phyloP scores from a whole-genome alignment of 768 basidiomycete genomes.

The Xerocomellus amylosporus region DNA sequence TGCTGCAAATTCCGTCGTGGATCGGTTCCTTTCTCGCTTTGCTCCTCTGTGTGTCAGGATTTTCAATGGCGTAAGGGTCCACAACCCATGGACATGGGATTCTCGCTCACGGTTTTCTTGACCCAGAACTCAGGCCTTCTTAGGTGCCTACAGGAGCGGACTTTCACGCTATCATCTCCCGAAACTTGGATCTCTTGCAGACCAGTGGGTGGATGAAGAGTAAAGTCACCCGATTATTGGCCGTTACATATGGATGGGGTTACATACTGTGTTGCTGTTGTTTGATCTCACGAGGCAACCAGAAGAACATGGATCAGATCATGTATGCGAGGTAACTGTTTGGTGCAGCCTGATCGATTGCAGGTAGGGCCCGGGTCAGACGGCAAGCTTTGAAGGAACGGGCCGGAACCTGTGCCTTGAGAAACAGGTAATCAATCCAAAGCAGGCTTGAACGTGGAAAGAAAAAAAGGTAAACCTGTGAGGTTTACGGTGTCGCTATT shows the following conservation, averaged over 20 bases:
- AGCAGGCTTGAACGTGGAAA: neutral
- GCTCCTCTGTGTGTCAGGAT: slow-evolving; percentile 38
- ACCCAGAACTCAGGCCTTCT: slow-evolving; percentile 39
- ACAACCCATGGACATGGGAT: neutral
- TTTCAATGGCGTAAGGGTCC: slow-evolving; percentile 56
- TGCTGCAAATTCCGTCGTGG: slow-evolving; percentile 53
- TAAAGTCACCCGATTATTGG: slow-evolving; percentile 20
- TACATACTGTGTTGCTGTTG: neutral
- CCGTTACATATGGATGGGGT: neutral
- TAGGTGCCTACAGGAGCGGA: slow-evolving; percentile 49
- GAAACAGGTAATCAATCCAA: neutral
- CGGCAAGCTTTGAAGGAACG: neutral
- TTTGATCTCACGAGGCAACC: slow-evolving; percentile 1
- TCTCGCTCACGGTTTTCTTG: slow-evolving; percentile 15
- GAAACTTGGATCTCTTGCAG: slow-evolving; percentile 60
- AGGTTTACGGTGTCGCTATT: neutral
- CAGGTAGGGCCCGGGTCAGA: neutral
- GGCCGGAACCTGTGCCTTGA: neutral
- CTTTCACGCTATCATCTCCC: slow-evolving; percentile 61
- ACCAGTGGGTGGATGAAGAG: slow-evolving; percentile 67
- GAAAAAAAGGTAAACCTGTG: neutral
- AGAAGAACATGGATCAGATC: neutral
- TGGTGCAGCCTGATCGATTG: neutral
- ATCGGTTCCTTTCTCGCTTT: slow-evolving; percentile 50
- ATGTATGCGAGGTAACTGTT: neutral